Base-by-base conservation (phyloP, 148 eudicot genomes). In the Tetragonia tetragonoides region DNA sequence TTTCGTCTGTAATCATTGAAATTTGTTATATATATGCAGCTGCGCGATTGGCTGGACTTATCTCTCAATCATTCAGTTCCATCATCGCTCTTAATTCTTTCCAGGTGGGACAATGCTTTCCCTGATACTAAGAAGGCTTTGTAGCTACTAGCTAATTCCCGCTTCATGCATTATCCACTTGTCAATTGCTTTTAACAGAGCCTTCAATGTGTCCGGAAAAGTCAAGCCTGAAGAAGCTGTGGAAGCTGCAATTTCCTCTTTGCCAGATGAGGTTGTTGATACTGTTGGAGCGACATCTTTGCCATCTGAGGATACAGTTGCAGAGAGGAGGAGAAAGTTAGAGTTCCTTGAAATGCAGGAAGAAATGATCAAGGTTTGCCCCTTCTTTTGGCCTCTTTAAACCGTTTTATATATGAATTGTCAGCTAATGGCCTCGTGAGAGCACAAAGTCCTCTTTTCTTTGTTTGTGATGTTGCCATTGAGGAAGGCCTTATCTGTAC, bases 331-430 rank as follows among this genome's bases (percentile, higher is more conserved):
- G 82, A 90, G 93, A 75, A 92, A 92, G 83, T 78, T 90, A 84
- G 93, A 92, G 69, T 92, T 86, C 88, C 90, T 92, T 73, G 92
- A 92, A 83, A 90, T 90, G 97, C 90, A 90, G 71, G 93, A 92
- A 83, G 93, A 88, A 81, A 64, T 90, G 82, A 92, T 92, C 77
- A 90, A 90, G 97, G 97, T 92, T 65, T 68, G 62, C 46, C 51
- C 66, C n/a, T n/a, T n/a, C 10, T 38, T 24, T 12, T 23, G n/a
- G 62, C 67, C 56, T 24, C n/a, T 38, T 34, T 70, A 59, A 61
- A 9, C 64, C 15, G 6, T 10, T 70, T 42, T 62, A 23, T n/a
- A n/a, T n/a, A n/a, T n/a, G n/a, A 21, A 61, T 42, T 44, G 56
- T 54, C 56, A 28, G 34, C 23, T 51, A 54, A 23, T 39, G 8